These are phyloP conservation scores for Takashimella koratensis DNA, from an alignment of 1,284 basidiomycete genomes.

Conservation along the genomic window DNA sequence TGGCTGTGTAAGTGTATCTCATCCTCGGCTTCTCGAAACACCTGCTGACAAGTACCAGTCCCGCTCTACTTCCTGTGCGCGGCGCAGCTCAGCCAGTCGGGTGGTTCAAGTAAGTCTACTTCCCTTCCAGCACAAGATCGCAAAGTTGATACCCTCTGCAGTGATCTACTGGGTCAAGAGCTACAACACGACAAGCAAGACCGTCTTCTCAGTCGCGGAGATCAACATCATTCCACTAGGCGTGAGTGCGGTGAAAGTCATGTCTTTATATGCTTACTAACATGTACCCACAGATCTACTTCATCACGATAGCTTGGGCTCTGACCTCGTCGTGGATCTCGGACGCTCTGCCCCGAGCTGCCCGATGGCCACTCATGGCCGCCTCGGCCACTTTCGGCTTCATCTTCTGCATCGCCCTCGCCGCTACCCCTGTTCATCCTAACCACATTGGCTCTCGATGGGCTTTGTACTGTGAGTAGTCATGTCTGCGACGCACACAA, in stretches of 20 bases:
- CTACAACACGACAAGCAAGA: slow-evolving; percentile 21
- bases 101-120: slow-evolving; percentile 20
- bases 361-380: slow-evolving; percentile 26
- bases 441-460: slow-evolving; percentile 16
- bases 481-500: background rate
- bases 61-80: slow-evolving; percentile 22
- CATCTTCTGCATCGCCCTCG: slow-evolving; percentile 20
- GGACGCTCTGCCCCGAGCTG: slow-evolving; percentile 22
- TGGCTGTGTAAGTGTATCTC: slow-evolving; percentile 21
- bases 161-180: slow-evolving; percentile 34
- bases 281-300: slow-evolving; percentile 24
- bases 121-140: too few species aligned
- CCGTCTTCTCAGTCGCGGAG: slow-evolving; percentile 20
- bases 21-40: too few species aligned
- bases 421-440: slow-evolving; percentile 23
- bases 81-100: slow-evolving; percentile 22
- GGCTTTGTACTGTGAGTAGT: slow-evolving; percentile 26
- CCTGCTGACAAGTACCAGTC: slow-evolving; percentile 12
- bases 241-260: slow-evolving; percentile 13
- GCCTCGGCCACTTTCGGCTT: slow-evolving; percentile 16
- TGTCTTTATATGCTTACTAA: background rate
- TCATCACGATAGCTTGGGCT: slow-evolving; percentile 20
- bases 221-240: slow-evolving; percentile 32
- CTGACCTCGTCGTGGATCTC: slow-evolving; percentile 23
- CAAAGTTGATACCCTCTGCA: background rate